A percentile compares a stretch with the other conserved stretches of the same genome.
These are phyloP conservation scores for Cryphonectria nitschkei DNA, from an alignment of 2,329 filamentous ascomycete genomes.

Conservation along the genomic window DNA sequence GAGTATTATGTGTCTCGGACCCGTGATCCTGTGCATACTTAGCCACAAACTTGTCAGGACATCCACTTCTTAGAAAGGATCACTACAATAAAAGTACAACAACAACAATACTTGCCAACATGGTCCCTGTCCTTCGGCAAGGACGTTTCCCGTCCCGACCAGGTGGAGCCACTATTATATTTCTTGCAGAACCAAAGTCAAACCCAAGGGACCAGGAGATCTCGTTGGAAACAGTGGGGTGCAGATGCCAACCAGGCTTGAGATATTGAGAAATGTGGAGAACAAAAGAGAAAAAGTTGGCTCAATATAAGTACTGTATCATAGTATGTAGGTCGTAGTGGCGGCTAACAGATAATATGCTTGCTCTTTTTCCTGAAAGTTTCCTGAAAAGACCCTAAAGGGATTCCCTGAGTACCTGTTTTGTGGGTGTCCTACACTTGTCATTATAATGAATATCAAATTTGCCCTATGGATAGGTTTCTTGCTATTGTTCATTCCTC, in stretches of 20 bases:
- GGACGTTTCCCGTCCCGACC: neutral
- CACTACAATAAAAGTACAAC: neutral
- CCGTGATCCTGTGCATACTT: neutral
- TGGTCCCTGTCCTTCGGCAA: neutral
- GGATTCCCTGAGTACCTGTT: neutral
- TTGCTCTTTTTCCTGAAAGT: too few relatives aligned
- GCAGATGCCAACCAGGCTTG: neutral
- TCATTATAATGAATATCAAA: neutral
- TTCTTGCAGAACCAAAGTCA: neutral
- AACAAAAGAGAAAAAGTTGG: neutral
- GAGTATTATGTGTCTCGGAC: neutral
- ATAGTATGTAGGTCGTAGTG: neutral
- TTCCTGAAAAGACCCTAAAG: too few relatives aligned
- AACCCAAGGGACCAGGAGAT: neutral
- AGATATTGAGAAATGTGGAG: neutral
- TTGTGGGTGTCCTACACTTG: neutral
- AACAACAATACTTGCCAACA: neutral
- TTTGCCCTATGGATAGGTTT: too few relatives aligned
- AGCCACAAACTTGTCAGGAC: neutral
- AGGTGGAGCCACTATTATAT: constrained; percentile 1
- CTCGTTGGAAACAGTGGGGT: neutral
- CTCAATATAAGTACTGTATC: neutral
- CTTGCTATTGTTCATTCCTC: neutral
- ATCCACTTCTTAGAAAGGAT: neutral
- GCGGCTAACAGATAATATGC: neutral